Conservation (phyloP, 2,329 filamentous ascomycete genomes). For the Arachnomyces sp. region DNA sequence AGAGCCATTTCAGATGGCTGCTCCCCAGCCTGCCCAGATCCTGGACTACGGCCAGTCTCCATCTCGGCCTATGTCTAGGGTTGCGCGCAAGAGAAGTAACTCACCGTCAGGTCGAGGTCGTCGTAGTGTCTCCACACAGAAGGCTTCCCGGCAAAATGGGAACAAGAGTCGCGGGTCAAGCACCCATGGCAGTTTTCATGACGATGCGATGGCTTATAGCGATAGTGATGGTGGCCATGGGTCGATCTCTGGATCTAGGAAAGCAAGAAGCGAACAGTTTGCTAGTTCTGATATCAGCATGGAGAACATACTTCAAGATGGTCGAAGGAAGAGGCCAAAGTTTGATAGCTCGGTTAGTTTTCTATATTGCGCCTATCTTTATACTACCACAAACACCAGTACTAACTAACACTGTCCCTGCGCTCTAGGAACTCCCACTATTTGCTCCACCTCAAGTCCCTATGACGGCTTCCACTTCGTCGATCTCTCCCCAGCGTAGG, state of each 20-base stretch:
- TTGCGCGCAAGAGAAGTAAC: constrained; percentile 66
- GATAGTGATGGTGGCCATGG: constrained; percentile 76
- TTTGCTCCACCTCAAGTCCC: constrained; percentile 94
- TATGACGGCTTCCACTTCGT: constrained; percentile 92
- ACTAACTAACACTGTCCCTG: constrained; percentile 13
- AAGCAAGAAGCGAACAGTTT: constrained; percentile 71
- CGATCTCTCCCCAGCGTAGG: constrained; percentile 83
- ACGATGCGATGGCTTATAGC: constrained; percentile 71
- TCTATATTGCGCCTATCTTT: neutral
- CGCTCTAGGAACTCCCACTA: constrained; percentile 74
- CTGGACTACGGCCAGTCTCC: constrained; percentile 53
- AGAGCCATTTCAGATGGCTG: constrained; percentile 57
- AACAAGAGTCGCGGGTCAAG: constrained; percentile 61
- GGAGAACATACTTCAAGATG: constrained; percentile 96
- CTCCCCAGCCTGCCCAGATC: constrained; percentile 44
- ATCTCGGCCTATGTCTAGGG: constrained; percentile 60
- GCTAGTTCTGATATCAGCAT: constrained; percentile 95
- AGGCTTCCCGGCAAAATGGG: constrained; percentile 57
- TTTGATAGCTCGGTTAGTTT: constrained; percentile 89
- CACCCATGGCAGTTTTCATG: constrained; percentile 50
- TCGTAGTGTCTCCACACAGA: constrained; percentile 71
- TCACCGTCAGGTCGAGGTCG: constrained; percentile 65
- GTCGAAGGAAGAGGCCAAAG: constrained; percentile 88
- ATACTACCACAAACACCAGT: constrained; percentile 2
- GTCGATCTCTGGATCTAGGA: constrained; percentile 62